Conservation (phyloP, 345 rosid genomes). For the Toxicodendron radicans region DNA sequence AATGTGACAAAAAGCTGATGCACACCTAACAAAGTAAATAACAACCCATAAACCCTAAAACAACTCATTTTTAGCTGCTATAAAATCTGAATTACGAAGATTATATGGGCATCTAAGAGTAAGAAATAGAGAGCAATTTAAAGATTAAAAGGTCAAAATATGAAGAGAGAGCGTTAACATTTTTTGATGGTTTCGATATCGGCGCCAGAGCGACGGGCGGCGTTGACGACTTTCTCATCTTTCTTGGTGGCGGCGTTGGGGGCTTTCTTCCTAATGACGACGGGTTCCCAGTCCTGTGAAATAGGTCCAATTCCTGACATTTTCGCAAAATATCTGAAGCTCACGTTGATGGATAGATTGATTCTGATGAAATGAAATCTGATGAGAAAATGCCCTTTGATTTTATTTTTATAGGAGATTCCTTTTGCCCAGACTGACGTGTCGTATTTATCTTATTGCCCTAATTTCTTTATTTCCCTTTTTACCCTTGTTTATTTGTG, state of each 20-base stretch:
- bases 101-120: background rate
- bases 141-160: background rate
- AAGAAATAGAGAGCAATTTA: background rate
- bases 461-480: background rate
- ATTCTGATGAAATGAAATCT: too few relatives aligned
- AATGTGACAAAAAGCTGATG: too few relatives aligned
- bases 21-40: too few relatives aligned
- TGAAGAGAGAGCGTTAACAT: conserved; percentile 31
- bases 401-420: background rate
- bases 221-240: conserved; percentile 85
- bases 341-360: background rate
- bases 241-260: conserved; percentile 67
- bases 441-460: background rate
- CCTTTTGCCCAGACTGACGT: background rate
- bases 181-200: conserved; percentile 70
- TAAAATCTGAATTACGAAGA: too few relatives aligned
- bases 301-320: conserved; percentile 78
- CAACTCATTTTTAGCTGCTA: too few relatives aligned
- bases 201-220: conserved; percentile 83
- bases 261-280: conserved; percentile 72
- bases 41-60: too few relatives aligned
- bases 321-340: background rate
- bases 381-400: too few relatives aligned
- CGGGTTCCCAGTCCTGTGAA: conserved; percentile 88
- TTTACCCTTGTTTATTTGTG: background rate